A percentile compares a stretch with the other conserved stretches of the same genome.
These are phyloP conservation scores for Auriscalpium microsporum DNA, from an alignment of 768 basidiomycete genomes.

Conservation along the genomic window DNA sequence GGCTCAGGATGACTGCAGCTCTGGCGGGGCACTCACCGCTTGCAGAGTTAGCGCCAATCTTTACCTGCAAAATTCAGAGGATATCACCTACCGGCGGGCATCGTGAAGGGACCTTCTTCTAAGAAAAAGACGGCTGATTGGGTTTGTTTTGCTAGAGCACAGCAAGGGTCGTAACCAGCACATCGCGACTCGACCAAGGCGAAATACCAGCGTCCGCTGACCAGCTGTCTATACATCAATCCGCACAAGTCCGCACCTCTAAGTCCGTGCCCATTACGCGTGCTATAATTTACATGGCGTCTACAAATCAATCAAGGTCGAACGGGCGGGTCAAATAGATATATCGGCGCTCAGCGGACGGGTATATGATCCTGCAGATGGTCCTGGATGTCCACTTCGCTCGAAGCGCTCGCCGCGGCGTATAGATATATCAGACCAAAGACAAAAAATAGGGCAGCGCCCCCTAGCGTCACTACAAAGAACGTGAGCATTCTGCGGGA, in stretches of 20 bases:
- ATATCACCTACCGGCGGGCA: too few species aligned
- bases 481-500: background rate
- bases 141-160: too few species aligned
- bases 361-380: conserved; percentile 2
- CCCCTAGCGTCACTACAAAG: conserved; percentile 12
- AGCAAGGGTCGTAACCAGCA: too few species aligned
- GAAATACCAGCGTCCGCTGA: too few species aligned
- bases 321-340: background rate
- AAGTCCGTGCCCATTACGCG: background rate
- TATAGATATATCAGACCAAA: conserved; percentile 14
- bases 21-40: too few species aligned
- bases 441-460: conserved; percentile 11
- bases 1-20: too few species aligned
- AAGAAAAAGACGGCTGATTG: too few species aligned
- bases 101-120: too few species aligned
- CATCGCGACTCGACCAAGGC: too few species aligned
- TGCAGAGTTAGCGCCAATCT: too few species aligned
- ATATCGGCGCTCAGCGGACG: conserved; percentile 1
- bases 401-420: conserved; percentile 3
- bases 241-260: background rate
- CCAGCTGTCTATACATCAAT: too few species aligned
- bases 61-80: too few species aligned
- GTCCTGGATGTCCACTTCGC: conserved; percentile 8
- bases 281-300: background rate
- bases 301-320: background rate